Percentiles rank a stretch among this genome's conserved stretches.
These are phyloP conservation scores for Nemania sp. DNA, from an alignment of 2,329 filamentous ascomycete species.

Conservation along the genomic window DNA sequence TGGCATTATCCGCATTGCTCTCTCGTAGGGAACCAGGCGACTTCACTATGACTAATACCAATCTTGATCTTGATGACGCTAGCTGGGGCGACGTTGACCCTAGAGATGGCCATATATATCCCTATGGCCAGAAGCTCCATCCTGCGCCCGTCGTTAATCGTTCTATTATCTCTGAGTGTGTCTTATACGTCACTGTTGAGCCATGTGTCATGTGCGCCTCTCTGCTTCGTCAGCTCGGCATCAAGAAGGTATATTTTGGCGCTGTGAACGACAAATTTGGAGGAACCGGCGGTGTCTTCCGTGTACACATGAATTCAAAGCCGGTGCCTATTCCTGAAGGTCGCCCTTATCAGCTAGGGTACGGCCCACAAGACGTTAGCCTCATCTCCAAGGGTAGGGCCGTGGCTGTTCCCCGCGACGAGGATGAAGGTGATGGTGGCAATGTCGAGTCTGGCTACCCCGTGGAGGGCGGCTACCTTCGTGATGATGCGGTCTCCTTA, in stretches of 20 bases:
- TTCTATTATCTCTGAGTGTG: constrained; percentile 75
- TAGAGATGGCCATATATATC: constrained; percentile 67
- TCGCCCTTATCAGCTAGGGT: constrained; percentile 50
- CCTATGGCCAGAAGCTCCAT: constrained; percentile 71
- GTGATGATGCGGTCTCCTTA: constrained; percentile 92
- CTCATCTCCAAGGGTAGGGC: constrained; percentile 55
- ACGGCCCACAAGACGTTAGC: constrained; percentile 47
- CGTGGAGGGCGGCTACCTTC: constrained; percentile 86
- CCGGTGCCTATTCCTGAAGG: constrained; percentile 49
- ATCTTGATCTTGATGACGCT: constrained; percentile 54
- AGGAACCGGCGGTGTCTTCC: constrained; percentile 92
- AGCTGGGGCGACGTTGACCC: constrained; percentile 66
- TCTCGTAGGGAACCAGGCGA: constrained; percentile 55
- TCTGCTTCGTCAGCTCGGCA: constrained; percentile 85
- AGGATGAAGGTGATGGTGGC: constrained; percentile 66
- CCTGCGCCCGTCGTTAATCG: constrained; percentile 70
- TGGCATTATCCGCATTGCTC: constrained; percentile 76
- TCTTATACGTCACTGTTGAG: constrained; percentile 96
- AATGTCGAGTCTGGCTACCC: constrained; percentile 83
- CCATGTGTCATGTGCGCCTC: constrained; percentile 99
- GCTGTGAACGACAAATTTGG: constrained; percentile 97
- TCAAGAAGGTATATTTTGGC: constrained; percentile 93
- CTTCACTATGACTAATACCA: constrained; percentile 40
- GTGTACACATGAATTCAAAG: constrained; percentile 76
- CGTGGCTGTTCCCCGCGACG: constrained; percentile 53